A percentile compares a stretch with the other conserved stretches of the same genome.
Conservation (phyloP, 2,329 filamentous ascomycete genomes). For the Pseudogymnoascus sp. region DNA sequence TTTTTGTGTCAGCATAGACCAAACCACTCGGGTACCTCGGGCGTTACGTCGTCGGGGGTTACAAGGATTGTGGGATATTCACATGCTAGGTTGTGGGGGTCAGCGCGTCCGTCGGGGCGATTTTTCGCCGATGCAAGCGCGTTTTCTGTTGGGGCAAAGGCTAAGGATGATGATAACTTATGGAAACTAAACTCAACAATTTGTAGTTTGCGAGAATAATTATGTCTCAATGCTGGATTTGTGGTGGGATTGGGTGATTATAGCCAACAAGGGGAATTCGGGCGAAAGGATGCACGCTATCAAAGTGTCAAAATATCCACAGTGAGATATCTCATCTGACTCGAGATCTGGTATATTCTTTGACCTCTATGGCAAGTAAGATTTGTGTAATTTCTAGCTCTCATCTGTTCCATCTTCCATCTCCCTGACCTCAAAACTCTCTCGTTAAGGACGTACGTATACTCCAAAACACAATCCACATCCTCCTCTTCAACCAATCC, state of each 20-base stretch:
- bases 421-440: background rate
- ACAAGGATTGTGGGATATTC: background rate
- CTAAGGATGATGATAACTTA: background rate
- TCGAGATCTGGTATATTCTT: background rate
- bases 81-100: background rate
- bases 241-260: background rate
- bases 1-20: background rate
- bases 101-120: background rate
- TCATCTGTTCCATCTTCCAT: background rate
- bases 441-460: background rate
- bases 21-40: background rate
- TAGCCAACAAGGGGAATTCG: background rate
- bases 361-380: background rate
- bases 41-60: background rate
- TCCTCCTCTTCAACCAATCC: background rate
- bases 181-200: background rate
- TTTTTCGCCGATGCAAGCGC: background rate
- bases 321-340: background rate
- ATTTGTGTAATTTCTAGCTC: background rate
- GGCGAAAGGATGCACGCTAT: background rate
- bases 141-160: background rate
- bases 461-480: background rate
- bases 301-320: background rate
- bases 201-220: background rate
- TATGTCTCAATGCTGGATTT: background rate